Percentiles rank a stretch among this genome's conserved stretches.
phyloP scores from a whole-genome alignment of 768 basidiomycete genomes.

The Mycena maculata region DNA sequence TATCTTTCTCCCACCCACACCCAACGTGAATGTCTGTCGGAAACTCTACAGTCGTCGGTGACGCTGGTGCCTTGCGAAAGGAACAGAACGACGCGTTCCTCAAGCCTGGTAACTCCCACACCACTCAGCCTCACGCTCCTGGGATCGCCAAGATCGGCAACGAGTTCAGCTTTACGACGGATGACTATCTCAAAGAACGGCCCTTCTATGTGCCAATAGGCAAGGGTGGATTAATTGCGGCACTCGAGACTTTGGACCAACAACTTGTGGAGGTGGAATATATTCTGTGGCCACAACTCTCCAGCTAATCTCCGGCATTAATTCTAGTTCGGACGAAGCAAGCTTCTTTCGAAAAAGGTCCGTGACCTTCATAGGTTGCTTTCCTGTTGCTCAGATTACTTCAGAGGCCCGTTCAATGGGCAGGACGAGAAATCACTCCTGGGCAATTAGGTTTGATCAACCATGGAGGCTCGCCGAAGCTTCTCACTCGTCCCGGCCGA shows the following conservation, averaged over 20 bases:
- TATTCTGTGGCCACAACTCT: not conserved
- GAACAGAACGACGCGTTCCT: slow-evolving; percentile 25
- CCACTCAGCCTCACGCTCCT: not conserved
- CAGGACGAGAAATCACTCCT: slow-evolving; percentile 76
- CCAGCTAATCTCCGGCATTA: slow-evolving; percentile 16
- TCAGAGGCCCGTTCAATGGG: slow-evolving; percentile 73
- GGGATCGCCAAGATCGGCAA: slow-evolving; percentile 12
- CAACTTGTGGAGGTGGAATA: slow-evolving; percentile 66
- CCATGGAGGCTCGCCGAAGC: slow-evolving; percentile 85
- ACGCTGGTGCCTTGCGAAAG: slow-evolving; percentile 24
- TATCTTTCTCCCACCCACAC: not conserved
- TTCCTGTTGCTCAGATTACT: not conserved
- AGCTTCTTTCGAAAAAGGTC: slow-evolving; percentile 74
- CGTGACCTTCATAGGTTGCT: not conserved
- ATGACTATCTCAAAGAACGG: slow-evolving; percentile 67
- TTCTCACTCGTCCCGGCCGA: slow-evolving; percentile 78
- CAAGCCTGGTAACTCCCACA: slow-evolving; percentile 2
- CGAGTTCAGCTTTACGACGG: slow-evolving; percentile 44
- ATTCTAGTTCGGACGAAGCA: slow-evolving; percentile 65
- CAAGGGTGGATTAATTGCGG: slow-evolving; percentile 53
- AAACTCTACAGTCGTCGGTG: slow-evolving; percentile 31
- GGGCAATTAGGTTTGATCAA: slow-evolving; percentile 81
- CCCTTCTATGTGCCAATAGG: slow-evolving; percentile 78
- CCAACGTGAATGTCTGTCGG: slow-evolving; percentile 24
- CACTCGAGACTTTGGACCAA: slow-evolving; percentile 74